These are phyloP conservation scores for Colletotrichum trifolii DNA, from an alignment of 2,329 filamentous ascomycete genomes.

Conservation along the genomic window DNA sequence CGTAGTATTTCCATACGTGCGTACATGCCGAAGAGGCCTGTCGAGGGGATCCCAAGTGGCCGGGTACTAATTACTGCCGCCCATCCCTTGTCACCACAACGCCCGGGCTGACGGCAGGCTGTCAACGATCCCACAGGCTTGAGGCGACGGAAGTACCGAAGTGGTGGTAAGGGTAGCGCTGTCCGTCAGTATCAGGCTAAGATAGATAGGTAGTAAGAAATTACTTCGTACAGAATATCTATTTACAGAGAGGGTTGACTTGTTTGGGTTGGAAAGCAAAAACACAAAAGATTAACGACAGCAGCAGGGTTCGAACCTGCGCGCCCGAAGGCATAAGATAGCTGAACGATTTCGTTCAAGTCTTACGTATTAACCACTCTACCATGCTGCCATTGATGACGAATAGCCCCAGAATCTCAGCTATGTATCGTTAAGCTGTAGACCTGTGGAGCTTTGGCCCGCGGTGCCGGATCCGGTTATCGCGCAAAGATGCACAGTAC, in stretches of 20 bases:
- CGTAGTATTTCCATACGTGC: too few species aligned
- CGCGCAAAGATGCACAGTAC: too few species aligned
- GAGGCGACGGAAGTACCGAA: too few species aligned
- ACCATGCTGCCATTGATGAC: constrained; percentile 27
- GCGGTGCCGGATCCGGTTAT: background rate
- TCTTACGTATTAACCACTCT: constrained; percentile 36
- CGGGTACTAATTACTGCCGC: background rate
- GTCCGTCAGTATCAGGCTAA: too few species aligned
- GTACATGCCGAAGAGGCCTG: too few species aligned
- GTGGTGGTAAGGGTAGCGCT: too few species aligned
- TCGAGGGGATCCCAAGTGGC: too few species aligned
- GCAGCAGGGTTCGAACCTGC: constrained; percentile 38
- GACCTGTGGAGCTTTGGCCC: background rate
- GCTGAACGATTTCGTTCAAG: constrained; percentile 18
- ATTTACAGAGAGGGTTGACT: too few species aligned
- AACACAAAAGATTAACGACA: constrained; percentile 14
- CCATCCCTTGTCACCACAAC: constrained; percentile 14
- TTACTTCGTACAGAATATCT: too few species aligned
- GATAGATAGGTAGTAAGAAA: too few species aligned
- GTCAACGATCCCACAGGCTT: too few species aligned
- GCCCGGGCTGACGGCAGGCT: too few species aligned
- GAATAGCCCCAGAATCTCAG: fast-evolving
- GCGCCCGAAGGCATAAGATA: constrained; percentile 35
- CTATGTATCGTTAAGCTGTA: background rate
- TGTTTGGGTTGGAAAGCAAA: background rate